Percentiles rank a stretch among this genome's conserved stretches.
phyloP scores from a whole-genome alignment of 257 asterid genomes.

The Agastache rugosa region DNA sequence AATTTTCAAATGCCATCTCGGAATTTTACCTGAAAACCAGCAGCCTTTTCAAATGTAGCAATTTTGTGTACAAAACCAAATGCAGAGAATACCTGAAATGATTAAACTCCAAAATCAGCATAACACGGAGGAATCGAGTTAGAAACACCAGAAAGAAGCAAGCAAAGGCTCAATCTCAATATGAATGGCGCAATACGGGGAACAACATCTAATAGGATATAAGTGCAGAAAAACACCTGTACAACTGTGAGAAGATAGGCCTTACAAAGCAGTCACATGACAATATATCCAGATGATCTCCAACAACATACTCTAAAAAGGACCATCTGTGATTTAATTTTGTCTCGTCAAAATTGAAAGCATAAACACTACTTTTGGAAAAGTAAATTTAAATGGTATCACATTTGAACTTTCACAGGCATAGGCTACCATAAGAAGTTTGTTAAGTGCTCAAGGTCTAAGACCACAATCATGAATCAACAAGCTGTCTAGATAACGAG shows the following conservation, averaged over 20 bases:
- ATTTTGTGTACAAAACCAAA: constrained; percentile 89
- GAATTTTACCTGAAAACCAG: constrained; percentile 80
- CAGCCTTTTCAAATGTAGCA: constrained; percentile 91
- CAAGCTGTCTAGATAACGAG: constrained; percentile 4
- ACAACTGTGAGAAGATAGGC: constrained; percentile 58
- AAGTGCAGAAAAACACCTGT: constrained; percentile 73
- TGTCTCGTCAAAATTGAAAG: constrained; percentile 53
- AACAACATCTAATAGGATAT: constrained; percentile 32
- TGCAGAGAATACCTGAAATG: constrained; percentile 78
- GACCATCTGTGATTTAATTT: constrained; percentile 69
- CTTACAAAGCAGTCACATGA: constrained; percentile 69
- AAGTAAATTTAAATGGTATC: constrained; percentile 29
- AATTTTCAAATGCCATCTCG: not conserved
- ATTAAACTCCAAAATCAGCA: constrained; percentile 35
- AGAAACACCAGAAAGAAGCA: constrained; percentile 16
- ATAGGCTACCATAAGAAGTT: constrained; percentile 27
- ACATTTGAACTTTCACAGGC: constrained; percentile 24
- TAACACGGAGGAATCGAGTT: constrained; percentile 23
- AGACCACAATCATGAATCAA: constrained; percentile 29
- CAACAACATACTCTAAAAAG: constrained; percentile 66
- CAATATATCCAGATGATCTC: constrained; percentile 63
- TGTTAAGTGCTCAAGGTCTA: not conserved
- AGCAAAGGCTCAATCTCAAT: constrained; percentile 16
- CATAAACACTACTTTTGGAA: constrained; percentile 37
- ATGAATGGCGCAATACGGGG: constrained; percentile 20